Base-by-base conservation (phyloP, 768 basidiomycete species). In the Bullera alba region DNA sequence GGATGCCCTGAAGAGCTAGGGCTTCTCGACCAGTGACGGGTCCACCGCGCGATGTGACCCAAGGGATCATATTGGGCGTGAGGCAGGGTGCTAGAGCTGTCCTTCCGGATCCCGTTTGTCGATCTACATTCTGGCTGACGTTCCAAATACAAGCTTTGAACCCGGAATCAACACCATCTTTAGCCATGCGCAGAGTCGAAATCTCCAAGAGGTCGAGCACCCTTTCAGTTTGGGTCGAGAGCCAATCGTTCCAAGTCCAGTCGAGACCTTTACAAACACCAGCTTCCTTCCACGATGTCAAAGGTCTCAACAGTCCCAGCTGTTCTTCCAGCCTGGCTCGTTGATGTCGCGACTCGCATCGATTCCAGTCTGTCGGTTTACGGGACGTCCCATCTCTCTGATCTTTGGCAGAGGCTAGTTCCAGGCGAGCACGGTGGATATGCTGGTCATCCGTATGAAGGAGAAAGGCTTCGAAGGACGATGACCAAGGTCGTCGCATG, bases 141-240 rank as follows among this genome's bases (percentile, higher is more conserved):
- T 96, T 96, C 91, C 91, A 95, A 1, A 96, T 86, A 72, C 69
- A 92, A 83, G 88, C 90, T 67, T 93, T 91, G 72, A 83, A 92
- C 0, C 80, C 83, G 0, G 90, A 83, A 65, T 95, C 92, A 19
- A 88, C 77, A 2, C 86, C 88, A 32, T 81, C 79, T 53, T 79
- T 79, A 0, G 90, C 86, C 32, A 85, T 82, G 27, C 90, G 85
- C 42, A 96, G 78, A 25, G 84, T 77, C 67, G 79, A 85, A 58
- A 95, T 93, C 63, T 96, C 92, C 83, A 93, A 85, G 58, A 96
- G 73, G 70, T 96, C 92, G 83, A 88, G 86, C 3, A 96, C 92
- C 27, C 92, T 82, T 65, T 95, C 89, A 17, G 95, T 91, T 70
- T 95, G 91, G 12, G 81, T 80, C n/a, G 81, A 75, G 22, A 83